Conservation (phyloP, 768 basidiomycete genomes). For the Mycena latifolia region DNA sequence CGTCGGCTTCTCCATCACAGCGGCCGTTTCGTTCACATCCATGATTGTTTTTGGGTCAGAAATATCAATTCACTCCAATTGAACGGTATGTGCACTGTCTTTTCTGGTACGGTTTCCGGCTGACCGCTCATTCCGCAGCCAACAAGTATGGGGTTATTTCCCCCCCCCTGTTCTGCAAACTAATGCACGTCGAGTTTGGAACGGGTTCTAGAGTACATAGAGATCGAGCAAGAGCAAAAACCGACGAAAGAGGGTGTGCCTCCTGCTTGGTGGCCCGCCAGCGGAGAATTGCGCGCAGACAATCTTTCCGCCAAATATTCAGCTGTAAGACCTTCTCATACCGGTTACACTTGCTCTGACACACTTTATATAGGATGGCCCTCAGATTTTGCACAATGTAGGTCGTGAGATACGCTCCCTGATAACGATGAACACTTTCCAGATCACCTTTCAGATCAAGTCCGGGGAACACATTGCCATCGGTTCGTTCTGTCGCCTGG, state of each 20-base stretch:
- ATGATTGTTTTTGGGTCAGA: conserved; percentile 61
- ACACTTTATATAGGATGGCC: conserved; percentile 56
- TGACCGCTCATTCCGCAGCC: neutral
- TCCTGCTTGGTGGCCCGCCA: conserved; percentile 75
- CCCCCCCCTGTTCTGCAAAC: neutral
- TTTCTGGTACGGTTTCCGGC: too few relatives aligned
- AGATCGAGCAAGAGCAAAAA: conserved; percentile 65
- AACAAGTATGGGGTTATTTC: conserved; percentile 21
- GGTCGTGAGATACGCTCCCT: conserved; percentile 46
- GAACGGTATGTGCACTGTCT: conserved; percentile 11
- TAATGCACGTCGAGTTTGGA: conserved; percentile 47
- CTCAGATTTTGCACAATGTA: conserved; percentile 66
- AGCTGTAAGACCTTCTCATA: neutral
- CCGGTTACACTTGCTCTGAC: neutral
- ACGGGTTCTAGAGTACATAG: conserved; percentile 66
- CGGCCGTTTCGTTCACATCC: conserved; percentile 61
- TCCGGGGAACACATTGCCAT: conserved; percentile 72
- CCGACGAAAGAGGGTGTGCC: conserved; percentile 54
- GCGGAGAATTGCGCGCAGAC: conserved; percentile 65
- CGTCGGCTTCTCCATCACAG: conserved; percentile 54
- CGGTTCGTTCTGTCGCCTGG: conserved; percentile 45
- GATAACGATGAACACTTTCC: neutral
- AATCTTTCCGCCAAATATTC: conserved; percentile 65
- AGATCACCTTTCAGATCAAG: conserved; percentile 47
- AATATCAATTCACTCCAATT: conserved; percentile 49